Evolutionary conservation across 2,329 filamentous ascomycete species (phyloP), one percentile per base, ranked within the genome.

Genomic region (Cordyceps cicadae): DNA sequence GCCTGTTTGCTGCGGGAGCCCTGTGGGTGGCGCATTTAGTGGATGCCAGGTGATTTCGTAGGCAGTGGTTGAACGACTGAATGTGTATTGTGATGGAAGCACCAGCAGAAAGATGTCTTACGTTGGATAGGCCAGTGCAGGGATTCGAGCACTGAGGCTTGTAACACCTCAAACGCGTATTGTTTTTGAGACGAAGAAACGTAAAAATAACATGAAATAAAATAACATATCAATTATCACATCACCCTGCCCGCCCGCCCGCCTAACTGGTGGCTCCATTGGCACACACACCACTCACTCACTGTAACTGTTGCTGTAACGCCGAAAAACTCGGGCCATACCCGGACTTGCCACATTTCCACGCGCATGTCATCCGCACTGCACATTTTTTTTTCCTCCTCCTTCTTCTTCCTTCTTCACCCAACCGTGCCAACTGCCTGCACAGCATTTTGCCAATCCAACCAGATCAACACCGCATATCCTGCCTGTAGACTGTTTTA

Each of bases 401-500:
- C 45, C 32, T 49, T 61, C 48, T 34, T 59, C 55, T 41, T 57
- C 53, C 54, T 37, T 60, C 59, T 43, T 62, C 57, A 54, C 39
- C 46, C 53, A 54, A 63, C 46, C 59, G 58, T 60, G 58, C 51
- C 58, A 39, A 46, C 51, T 41, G 43, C 43, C 51, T 17, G 58
- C 58, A 60, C 58, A 21, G 48, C 51, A 43, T 51, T 48, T 59
- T 48, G 62, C 55, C 60, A 61, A 46, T 39, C 26, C 48, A 57
- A 49, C 32, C 39, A 39, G 37, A 24, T 53, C 29, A 17, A 29
- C 24, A n/a, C 9, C n/a, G 7, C 19, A 37, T 21, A 41, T 50
- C 15, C 59, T 51, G 59, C 60, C 60, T 57, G 60, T 54, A 57
- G 60, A 61, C 60, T 61, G 60, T 49, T 43, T 19, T 24, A 8